Evolutionary conservation across 202 grass and related monocot genomes (phyloP).

Genomic region (Panicum virgatum): DNA sequence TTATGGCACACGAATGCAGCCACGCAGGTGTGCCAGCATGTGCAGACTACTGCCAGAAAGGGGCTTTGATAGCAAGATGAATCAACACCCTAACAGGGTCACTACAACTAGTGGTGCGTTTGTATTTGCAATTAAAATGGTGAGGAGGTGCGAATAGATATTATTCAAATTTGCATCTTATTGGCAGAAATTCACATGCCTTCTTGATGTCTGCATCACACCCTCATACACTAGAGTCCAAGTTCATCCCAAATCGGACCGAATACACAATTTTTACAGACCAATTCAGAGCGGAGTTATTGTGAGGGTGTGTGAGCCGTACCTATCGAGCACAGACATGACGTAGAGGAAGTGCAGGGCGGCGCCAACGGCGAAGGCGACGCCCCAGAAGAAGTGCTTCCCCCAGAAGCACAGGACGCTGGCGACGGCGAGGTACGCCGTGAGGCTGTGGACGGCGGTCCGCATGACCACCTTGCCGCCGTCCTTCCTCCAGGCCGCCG

Average conservation of each 20-base stretch:
- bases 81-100: not conserved
- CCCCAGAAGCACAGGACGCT: slow-evolving; percentile 97
- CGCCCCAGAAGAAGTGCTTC: slow-evolving; percentile 88
- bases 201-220: not conserved
- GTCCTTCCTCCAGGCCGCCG: slow-evolving; percentile 50
- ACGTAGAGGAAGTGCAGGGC: slow-evolving; percentile 88
- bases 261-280: not conserved
- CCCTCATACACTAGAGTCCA: slow-evolving; percentile 28
- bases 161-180: slow-evolving; percentile 15
- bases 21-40: not conserved
- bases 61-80: not conserved
- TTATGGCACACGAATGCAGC: not conserved
- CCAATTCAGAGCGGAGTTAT: not conserved
- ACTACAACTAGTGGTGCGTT: not conserved
- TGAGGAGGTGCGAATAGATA: not conserved
- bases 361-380: slow-evolving; percentile 80
- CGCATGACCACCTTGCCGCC: slow-evolving; percentile 64
- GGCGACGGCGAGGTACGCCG: slow-evolving; percentile 85
- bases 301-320: slow-evolving; percentile 1
- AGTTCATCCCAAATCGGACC: slow-evolving; percentile 29
- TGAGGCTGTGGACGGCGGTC: slow-evolving; percentile 79
- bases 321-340: slow-evolving; percentile 98
- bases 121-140: not conserved
- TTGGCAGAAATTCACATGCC: slow-evolving; percentile 7
- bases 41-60: not conserved